Evolutionary conservation across 2,329 filamentous ascomycete genomes (phyloP).

Genomic region (Exophiala alcalophila): DNA sequence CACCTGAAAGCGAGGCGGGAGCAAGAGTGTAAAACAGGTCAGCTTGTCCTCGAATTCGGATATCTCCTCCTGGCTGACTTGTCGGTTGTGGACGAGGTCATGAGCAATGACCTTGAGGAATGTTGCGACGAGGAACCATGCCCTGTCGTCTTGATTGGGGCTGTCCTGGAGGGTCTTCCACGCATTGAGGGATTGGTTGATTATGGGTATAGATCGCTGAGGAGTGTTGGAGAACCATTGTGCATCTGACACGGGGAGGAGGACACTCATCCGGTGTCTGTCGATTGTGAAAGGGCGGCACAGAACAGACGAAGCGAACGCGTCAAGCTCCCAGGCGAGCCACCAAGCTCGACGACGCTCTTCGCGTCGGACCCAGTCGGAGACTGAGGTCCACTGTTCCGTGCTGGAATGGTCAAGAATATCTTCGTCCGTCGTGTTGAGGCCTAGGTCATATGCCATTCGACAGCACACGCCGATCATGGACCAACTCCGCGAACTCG

Average conservation of each 20-base stretch:
- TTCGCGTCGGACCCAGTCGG: slow-evolving; percentile 1
- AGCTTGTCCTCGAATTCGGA: slow-evolving; percentile 3
- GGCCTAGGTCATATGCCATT: slow-evolving; percentile 79
- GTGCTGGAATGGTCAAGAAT: background rate
- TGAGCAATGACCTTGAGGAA: slow-evolving; percentile 5
- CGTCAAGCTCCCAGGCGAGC: slow-evolving; percentile 16
- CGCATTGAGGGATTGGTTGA: background rate
- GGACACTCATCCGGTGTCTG: slow-evolving; percentile 5
- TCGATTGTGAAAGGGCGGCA: slow-evolving; percentile 7
- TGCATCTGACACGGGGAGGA: slow-evolving; percentile 10
- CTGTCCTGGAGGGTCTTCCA: slow-evolving; percentile 6
- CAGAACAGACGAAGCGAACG: slow-evolving; percentile 8
- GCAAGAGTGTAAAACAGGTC: slow-evolving; percentile 4
- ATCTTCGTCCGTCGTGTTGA: slow-evolving; percentile 80
- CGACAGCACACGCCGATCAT: slow-evolving; percentile 90
- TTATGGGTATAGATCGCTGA: slow-evolving; percentile 1
- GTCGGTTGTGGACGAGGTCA: background rate
- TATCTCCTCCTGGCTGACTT: slow-evolving; percentile 1
- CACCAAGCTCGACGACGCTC: slow-evolving; percentile 11
- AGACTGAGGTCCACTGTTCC: background rate
- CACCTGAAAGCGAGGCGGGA: slow-evolving; percentile 3
- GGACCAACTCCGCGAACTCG: slow-evolving; percentile 61
- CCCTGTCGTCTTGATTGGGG: background rate
- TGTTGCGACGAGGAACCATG: slow-evolving; percentile 12
- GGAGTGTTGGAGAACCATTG: too few relatives aligned